These are phyloP conservation scores for Polytrichum commune DNA, from an alignment of 225 moss, liverwort and hornwort genomes.

Conservation along the genomic window DNA sequence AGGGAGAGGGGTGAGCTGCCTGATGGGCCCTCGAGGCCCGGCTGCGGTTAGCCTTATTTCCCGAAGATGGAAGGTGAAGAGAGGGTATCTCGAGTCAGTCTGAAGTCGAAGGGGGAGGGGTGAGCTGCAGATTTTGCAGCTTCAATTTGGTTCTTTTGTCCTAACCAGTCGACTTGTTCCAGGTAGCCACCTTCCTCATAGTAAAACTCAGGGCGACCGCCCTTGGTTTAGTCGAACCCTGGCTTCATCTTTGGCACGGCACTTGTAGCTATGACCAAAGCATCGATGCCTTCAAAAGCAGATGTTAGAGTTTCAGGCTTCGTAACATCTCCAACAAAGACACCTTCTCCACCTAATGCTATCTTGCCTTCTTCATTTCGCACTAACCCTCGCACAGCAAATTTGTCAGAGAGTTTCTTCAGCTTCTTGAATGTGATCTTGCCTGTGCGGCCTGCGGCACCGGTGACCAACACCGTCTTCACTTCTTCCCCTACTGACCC, in stretches of 20 bases:
- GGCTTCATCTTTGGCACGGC: slow-evolving; percentile 93
- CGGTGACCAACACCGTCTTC: slow-evolving; percentile 77
- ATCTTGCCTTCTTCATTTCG: slow-evolving; percentile 68
- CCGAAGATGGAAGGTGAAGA: no score
- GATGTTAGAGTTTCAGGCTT: slow-evolving; percentile 48
- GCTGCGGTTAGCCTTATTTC: no score
- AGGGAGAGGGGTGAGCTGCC: no score
- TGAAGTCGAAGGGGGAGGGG: no score
- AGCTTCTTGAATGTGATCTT: slow-evolving; percentile 58
- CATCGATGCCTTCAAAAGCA: slow-evolving; percentile 60
- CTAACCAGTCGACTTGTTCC: slow-evolving; percentile 82
- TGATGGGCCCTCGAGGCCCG: no score
- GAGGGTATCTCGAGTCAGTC: no score
- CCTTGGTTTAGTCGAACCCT: slow-evolving; percentile 77
- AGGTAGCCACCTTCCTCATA: slow-evolving; percentile 66
- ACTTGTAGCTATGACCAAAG: slow-evolving; percentile 70
- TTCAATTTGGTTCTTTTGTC: slow-evolving; percentile 79
- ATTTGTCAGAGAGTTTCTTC: slow-evolving; percentile 47
- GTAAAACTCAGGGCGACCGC: slow-evolving; percentile 80
- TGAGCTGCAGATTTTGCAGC: slow-evolving; percentile 79
- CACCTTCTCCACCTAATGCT: slow-evolving; percentile 49
- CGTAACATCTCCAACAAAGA: slow-evolving; percentile 69
- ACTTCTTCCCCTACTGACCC: slow-evolving; percentile 33
- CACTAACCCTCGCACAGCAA: slow-evolving; percentile 67
- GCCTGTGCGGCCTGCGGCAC: slow-evolving; percentile 87